Conservation (phyloP, 257 asterid genomes). For the Plantago ovata region DNA sequence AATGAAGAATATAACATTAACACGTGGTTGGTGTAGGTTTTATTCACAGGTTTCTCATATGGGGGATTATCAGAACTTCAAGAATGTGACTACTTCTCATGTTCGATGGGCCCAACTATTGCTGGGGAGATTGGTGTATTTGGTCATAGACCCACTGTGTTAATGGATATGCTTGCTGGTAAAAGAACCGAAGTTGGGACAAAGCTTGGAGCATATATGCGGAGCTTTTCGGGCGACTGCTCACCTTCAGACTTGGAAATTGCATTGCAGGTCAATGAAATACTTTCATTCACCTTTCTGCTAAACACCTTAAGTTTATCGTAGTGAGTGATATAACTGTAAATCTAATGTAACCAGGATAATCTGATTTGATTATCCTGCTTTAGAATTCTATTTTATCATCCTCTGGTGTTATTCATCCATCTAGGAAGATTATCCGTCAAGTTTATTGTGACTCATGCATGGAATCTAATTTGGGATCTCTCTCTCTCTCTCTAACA, state of each 20-base stretch:
- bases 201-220: slow-evolving; percentile 88
- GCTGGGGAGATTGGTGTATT: slow-evolving; percentile 97
- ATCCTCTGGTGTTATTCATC: slow-evolving; percentile 2
- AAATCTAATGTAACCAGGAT: slow-evolving; percentile 13
- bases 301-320: slow-evolving; percentile 10
- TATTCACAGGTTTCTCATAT: slow-evolving; percentile 87
- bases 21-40: slow-evolving; percentile 65
- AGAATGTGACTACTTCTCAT: slow-evolving; percentile 76
- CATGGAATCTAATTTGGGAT: not conserved
- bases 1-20: slow-evolving; percentile 39
- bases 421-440: not conserved
- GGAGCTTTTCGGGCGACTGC: slow-evolving; percentile 93
- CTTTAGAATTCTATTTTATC: slow-evolving; percentile 9
- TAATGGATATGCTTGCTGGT: slow-evolving; percentile 96
- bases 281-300: slow-evolving; percentile 14
- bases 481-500: not conserved
- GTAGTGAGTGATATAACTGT: slow-evolving; percentile 9
- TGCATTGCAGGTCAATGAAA: slow-evolving; percentile 75
- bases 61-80: slow-evolving; percentile 96
- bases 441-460: not conserved
- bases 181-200: slow-evolving; percentile 95
- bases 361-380: slow-evolving; percentile 8
- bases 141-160: slow-evolving; percentile 91
- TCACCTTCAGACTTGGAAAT: slow-evolving; percentile 97
- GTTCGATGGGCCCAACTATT: slow-evolving; percentile 96